These are phyloP conservation scores for Nothophytophthora sp. DNA, from an alignment of 352 stramenopile species.

Conservation along the genomic window DNA sequence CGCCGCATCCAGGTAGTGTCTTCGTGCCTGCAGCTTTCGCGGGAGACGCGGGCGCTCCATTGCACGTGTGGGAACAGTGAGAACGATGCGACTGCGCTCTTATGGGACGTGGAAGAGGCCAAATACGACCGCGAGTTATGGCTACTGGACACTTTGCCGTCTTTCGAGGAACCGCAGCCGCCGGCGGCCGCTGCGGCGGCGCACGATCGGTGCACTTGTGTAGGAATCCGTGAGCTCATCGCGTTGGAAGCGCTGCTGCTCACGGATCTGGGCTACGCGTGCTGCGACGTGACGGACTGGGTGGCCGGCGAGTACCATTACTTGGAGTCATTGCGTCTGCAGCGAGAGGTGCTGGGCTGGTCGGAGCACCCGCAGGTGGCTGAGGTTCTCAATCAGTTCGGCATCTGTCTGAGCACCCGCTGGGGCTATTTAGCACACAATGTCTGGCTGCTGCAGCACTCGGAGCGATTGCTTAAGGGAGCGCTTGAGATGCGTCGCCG, in stretches of 20 bases:
- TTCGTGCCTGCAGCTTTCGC: constrained; percentile 70
- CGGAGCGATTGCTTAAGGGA: constrained; percentile 70
- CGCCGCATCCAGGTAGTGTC: constrained; percentile 69
- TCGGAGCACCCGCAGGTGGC: constrained; percentile 77
- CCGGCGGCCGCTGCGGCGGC: constrained; percentile 21
- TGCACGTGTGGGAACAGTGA: constrained; percentile 72
- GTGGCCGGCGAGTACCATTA: constrained; percentile 78
- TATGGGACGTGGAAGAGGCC: constrained; percentile 80
- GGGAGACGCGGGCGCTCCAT: constrained; percentile 65
- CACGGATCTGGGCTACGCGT: constrained; percentile 77
- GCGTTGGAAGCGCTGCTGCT: constrained; percentile 73
- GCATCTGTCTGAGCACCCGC: constrained; percentile 75
- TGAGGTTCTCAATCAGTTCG: constrained; percentile 80
- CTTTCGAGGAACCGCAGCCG: constrained; percentile 52
- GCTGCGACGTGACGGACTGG: constrained; percentile 79
- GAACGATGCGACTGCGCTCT: constrained; percentile 62
- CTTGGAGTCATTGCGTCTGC: constrained; percentile 73
- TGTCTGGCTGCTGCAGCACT: constrained; percentile 74
- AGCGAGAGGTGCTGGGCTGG: constrained; percentile 76
- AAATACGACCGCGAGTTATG: constrained; percentile 69
- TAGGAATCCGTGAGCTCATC: constrained; percentile 77
- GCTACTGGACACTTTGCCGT: constrained; percentile 62
- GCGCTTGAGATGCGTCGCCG: constrained; percentile 69
- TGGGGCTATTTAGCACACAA: constrained; percentile 77
- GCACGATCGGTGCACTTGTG: constrained; percentile 54